Base-by-base conservation (phyloP, 176 grass and related monocot species). In the Tuctoria greenei region DNA sequence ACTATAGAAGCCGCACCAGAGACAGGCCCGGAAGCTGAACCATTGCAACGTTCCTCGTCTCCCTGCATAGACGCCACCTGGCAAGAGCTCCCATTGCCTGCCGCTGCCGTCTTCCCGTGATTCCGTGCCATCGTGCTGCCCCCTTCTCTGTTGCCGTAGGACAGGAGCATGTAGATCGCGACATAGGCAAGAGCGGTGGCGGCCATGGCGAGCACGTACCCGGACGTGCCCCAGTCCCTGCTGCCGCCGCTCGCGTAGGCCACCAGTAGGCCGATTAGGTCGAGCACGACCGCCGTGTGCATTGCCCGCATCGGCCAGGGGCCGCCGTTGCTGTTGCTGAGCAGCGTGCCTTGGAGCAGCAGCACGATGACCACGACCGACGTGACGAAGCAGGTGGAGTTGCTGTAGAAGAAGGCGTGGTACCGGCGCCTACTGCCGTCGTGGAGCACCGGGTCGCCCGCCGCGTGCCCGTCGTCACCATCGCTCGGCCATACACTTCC, bases 231-330 rank as follows among this genome's bases (percentile, higher is more conserved):
- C 64, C 64, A 67, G 64, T 67, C 39, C 38, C 39, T 67, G 64
- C 11, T 25, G 64, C 11, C 25, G n/a, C 64, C 64, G 39, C n/a
- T 25, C 8, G 64, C 10, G 46, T 50, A 50, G 13, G 46, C 46
- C 4, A 50, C 4, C 16, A 50, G 46, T 6, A 50, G 46, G 46
- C 46, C 15, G 16, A 50, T 38, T 10, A 67, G 39, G 64, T 67
- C 64, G 40, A 84, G 66, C 49, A 84, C 66, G 52, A 84, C 61
- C 12, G 41, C 69, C 20, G 70, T 65, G 39, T 84, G 31, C 73
- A 72, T 54, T 2, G 76, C 46, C 46, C 4, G 50, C 62, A 23
- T 14, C 27, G 40, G n/a, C n/a, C n/a, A n/a, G 11, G 56, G 51
- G 24, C 15, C 8, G 40, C 38, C 34, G 75, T 39, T 7, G 8